These are phyloP conservation scores for Thelephora terrestris DNA, from an alignment of 1,284 basidiomycete species.

Conservation along the genomic window DNA sequence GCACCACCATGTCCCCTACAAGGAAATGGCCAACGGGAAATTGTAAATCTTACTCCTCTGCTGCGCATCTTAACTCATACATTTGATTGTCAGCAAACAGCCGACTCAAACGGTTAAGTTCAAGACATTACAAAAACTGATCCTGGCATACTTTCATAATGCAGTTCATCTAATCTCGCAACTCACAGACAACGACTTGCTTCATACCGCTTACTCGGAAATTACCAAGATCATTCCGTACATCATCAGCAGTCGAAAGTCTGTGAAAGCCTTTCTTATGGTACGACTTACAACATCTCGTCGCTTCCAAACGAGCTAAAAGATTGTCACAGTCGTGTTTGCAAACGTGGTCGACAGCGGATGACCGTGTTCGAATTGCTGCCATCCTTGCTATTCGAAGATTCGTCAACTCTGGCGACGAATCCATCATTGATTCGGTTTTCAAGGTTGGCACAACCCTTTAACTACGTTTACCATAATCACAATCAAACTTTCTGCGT, in stretches of 20 bases:
- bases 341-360: slow-evolving; percentile 73
- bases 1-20: slow-evolving; percentile 82
- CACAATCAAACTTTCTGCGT: slow-evolving; percentile 1
- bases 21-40: slow-evolving; percentile 72
- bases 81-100: slow-evolving; percentile 49
- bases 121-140: slow-evolving; percentile 77
- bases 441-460: slow-evolving; percentile 55
- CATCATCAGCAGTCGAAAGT: slow-evolving; percentile 73
- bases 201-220: slow-evolving; percentile 71
- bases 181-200: slow-evolving; percentile 56
- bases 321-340: slow-evolving; percentile 53
- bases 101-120: slow-evolving; percentile 67
- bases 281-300: slow-evolving; percentile 27
- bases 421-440: slow-evolving; percentile 75
- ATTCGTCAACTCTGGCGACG: slow-evolving; percentile 74
- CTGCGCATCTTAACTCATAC: background rate
- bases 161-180: slow-evolving; percentile 72
- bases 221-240: slow-evolving; percentile 85
- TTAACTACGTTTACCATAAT: background rate
- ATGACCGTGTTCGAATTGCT: slow-evolving; percentile 79
- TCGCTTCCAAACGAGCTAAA: background rate
- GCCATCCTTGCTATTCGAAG: slow-evolving; percentile 83
- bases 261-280: slow-evolving; percentile 80
- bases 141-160: slow-evolving; percentile 86
- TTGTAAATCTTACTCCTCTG: slow-evolving; percentile 45